phyloP scores from a whole-genome alignment of 2,329 filamentous ascomycete species.

The Botrytis deweyae region DNA sequence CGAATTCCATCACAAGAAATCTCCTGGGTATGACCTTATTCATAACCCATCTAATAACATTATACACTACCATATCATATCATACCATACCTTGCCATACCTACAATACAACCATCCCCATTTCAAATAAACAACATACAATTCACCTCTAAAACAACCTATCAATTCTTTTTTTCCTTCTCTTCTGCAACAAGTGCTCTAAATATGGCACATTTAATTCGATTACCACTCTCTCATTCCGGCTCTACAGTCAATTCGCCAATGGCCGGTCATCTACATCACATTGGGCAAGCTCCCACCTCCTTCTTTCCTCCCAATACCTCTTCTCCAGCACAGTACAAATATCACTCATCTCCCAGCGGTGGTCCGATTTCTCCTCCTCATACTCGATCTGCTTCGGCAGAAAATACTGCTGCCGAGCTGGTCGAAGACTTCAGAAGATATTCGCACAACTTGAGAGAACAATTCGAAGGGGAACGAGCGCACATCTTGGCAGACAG shows the following conservation, averaged over 20 bases:
- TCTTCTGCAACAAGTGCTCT: slow-evolving; percentile 32
- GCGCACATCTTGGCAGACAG: slow-evolving; percentile 38
- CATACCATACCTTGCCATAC: background rate
- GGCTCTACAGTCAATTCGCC: slow-evolving; percentile 20
- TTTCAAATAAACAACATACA: background rate
- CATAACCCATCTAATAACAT: background rate
- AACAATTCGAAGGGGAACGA: slow-evolving; percentile 38
- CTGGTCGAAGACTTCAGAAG: slow-evolving; percentile 38
- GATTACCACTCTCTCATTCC: slow-evolving; percentile 22
- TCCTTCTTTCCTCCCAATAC: slow-evolving; percentile 6
- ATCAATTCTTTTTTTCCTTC: slow-evolving; percentile 37
- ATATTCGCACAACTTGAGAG: slow-evolving; percentile 36
- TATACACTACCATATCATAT: background rate
- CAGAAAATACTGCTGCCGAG: slow-evolving; percentile 31
- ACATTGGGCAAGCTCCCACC: background rate
- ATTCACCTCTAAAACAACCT: slow-evolving; percentile 25
- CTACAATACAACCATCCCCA: background rate
- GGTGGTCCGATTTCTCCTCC: slow-evolving; percentile 36
- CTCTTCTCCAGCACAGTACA: slow-evolving; percentile 7
- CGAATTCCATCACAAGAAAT: background rate
- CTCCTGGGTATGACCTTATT: background rate
- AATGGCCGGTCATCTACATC: slow-evolving; percentile 25
- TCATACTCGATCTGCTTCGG: slow-evolving; percentile 36
- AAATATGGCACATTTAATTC: slow-evolving; percentile 21
- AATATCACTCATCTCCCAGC: slow-evolving; percentile 22